These are phyloP conservation scores for Candida ponderosae DNA, from an alignment of 805 yeast genomes.

Conservation along the genomic window DNA sequence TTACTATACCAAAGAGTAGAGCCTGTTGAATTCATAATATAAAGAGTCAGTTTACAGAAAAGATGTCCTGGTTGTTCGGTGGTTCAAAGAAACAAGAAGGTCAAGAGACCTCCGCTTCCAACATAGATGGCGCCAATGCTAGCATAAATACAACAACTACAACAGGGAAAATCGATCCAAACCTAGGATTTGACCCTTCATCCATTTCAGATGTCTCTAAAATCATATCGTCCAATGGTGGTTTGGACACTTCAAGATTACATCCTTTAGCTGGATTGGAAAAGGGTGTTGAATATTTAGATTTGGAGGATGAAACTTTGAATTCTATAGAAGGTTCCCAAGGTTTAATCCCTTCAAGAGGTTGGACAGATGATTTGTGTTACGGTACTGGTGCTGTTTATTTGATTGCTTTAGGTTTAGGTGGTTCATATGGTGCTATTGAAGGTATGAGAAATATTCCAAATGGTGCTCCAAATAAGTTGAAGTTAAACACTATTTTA, in stretches of 20 bases:
- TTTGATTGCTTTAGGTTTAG: slow-evolving; percentile 75
- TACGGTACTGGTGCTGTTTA: slow-evolving; percentile 97
- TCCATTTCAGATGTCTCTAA: slow-evolving; percentile 56
- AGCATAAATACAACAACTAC: slow-evolving; percentile 14
- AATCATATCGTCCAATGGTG: slow-evolving; percentile 52
- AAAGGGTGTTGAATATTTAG: slow-evolving; percentile 82
- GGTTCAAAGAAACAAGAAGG: slow-evolving; percentile 11
- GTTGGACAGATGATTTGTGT: slow-evolving; percentile 95
- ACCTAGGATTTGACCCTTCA: slow-evolving; percentile 55
- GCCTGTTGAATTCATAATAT: no score
- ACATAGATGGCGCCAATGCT: slow-evolving; percentile 1
- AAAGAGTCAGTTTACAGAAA: no score
- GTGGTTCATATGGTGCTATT: slow-evolving; percentile 82
- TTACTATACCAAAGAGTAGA: no score
- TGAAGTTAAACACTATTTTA: slow-evolving; percentile 81
- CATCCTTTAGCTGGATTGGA: slow-evolving; percentile 94
- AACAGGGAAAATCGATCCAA: slow-evolving; percentile 12
- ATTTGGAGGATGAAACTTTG: slow-evolving; percentile 77
- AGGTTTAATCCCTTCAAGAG: slow-evolving; percentile 91
- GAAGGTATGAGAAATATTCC: slow-evolving; percentile 83
- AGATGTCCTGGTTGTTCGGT: slow-evolving; percentile 25
- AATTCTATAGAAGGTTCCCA: slow-evolving; percentile 78
- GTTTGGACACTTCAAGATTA: slow-evolving; percentile 61
- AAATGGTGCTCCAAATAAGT: slow-evolving; percentile 64
- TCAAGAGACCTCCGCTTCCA: slow-evolving; percentile 3